Percentiles rank a stretch among this genome's conserved stretches.
Evolutionary conservation across 768 basidiomycete genomes (phyloP).

Genomic region (Boletus huronensis): DNA sequence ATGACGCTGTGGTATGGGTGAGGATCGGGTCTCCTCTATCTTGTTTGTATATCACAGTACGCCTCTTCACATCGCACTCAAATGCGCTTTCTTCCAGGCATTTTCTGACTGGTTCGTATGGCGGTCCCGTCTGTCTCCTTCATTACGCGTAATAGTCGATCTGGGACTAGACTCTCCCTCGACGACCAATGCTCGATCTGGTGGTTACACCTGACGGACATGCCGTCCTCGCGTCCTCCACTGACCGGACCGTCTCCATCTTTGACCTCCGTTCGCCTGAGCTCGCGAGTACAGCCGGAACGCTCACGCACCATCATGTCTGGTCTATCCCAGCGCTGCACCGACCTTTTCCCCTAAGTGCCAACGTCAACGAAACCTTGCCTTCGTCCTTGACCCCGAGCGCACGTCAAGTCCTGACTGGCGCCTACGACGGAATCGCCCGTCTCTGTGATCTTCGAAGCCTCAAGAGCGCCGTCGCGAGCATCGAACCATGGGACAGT

Average conservation of each 20-base stretch:
- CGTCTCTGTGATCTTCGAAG: slow-evolving; percentile 79
- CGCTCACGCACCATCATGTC: too few relatives aligned
- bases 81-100: slow-evolving; percentile 38
- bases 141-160: slow-evolving; percentile 61
- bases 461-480: slow-evolving; percentile 58
- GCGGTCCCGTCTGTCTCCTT: slow-evolving; percentile 70
- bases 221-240: neutral
- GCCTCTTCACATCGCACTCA: neutral
- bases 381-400: neutral
- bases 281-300: neutral
- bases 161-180: slow-evolving; percentile 58
- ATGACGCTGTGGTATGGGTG: slow-evolving; percentile 74
- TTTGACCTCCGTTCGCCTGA: neutral
- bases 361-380: too few relatives aligned
- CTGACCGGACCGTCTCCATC: neutral
- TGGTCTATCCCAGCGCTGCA: too few relatives aligned
- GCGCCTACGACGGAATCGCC: slow-evolving; percentile 74
- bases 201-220: slow-evolving; percentile 33
- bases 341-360: too few relatives aligned
- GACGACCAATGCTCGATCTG: slow-evolving; percentile 73
- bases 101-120: slow-evolving; percentile 79
- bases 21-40: slow-evolving; percentile 69
- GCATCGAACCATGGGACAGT: slow-evolving; percentile 58
- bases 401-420: slow-evolving; percentile 58
- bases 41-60: slow-evolving; percentile 13